Conservation (phyloP, 2,329 filamentous ascomycete species). For the Colletotrichum sp. region DNA sequence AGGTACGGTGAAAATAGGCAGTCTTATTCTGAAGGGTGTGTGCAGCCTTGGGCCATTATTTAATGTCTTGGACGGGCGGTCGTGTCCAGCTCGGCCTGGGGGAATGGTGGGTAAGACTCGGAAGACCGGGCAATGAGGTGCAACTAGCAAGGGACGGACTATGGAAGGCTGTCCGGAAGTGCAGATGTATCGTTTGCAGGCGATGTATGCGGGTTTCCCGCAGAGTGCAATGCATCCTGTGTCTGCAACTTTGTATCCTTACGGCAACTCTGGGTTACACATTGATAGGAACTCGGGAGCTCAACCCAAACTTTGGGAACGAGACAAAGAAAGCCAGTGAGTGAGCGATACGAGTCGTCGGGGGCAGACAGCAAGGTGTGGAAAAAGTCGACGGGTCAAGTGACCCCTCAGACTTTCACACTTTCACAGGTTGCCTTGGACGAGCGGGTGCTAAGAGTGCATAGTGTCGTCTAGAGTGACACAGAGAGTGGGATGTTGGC, state of each 20-base stretch:
- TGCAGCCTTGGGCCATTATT: background rate
- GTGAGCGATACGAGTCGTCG: background rate
- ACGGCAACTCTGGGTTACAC: background rate
- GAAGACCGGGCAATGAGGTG: background rate
- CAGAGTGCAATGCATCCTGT: background rate
- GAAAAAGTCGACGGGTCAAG: conserved; percentile 8
- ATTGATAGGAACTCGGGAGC: background rate
- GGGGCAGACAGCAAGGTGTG: background rate
- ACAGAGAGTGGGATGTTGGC: conserved; percentile 5
- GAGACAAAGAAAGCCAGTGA: background rate
- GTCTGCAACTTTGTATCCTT: background rate
- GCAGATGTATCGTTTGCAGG: background rate
- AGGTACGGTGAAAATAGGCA: background rate
- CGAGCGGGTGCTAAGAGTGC: background rate
- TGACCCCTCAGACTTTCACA: conserved; percentile 15
- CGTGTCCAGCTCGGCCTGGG: background rate
- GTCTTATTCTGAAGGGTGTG: background rate
- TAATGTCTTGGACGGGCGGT: background rate
- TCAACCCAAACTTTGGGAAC: background rate
- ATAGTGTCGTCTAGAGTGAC: background rate
- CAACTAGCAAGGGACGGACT: background rate
- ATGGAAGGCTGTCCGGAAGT: background rate
- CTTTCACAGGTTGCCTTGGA: conserved; percentile 17
- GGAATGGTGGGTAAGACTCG: background rate
- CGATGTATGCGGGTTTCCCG: background rate